Base-by-base conservation (phyloP, 495 filamentous ascomycete genomes). In the Aspergillus kassunensis region DNA sequence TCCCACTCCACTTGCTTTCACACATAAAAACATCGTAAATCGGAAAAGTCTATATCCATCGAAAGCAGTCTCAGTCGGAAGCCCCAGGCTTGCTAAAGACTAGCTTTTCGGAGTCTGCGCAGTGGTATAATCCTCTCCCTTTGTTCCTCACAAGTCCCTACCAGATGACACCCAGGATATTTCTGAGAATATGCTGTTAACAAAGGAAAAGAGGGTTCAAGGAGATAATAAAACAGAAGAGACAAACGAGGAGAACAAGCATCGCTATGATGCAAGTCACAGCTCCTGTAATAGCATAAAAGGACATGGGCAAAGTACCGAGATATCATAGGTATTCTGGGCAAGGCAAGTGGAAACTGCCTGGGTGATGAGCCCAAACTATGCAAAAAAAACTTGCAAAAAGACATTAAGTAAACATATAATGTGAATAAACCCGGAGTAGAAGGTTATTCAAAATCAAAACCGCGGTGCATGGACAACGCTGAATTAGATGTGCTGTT, bases 401-500 rank as follows among this genome's bases (percentile, higher is more conserved):
- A 41, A 46, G 34, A 53, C 30, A 53, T 53, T 53, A 46, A 39
- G 21, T 46, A 21, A 45, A 42, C 31, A 24, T 40, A 41, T 40
- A 37, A 15, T 45, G 16, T 27, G 20, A 46, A 46, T 20, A 44
- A 34, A 43, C 12, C 23, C 20, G n/a, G n/a, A n/a, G 8, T 44
- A 37, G 36, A 24, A 37, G 21, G 39, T 30, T 21, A 39, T 13
- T 27, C 25, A 20, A 49, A 49, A 40, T 20, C 10, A 15, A 44
- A 9, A 27, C 12, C 40, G 12, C 39, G n/a, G 11, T n/a, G 29
- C 21, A 18, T 16, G 3, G 8, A 36, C 6, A 24, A 23, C 20
- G 15, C 27, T 20, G 45, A 31, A 42, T 57, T 70, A 77, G 30
- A 77, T 70, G 6, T 73, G 73, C 55, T 77, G 74, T 49, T 75